Percentiles rank a stretch among this genome's conserved stretches.
Evolutionary conservation across 2,329 filamentous ascomycete species (phyloP).

Genomic region (Clonostachys rosea): DNA sequence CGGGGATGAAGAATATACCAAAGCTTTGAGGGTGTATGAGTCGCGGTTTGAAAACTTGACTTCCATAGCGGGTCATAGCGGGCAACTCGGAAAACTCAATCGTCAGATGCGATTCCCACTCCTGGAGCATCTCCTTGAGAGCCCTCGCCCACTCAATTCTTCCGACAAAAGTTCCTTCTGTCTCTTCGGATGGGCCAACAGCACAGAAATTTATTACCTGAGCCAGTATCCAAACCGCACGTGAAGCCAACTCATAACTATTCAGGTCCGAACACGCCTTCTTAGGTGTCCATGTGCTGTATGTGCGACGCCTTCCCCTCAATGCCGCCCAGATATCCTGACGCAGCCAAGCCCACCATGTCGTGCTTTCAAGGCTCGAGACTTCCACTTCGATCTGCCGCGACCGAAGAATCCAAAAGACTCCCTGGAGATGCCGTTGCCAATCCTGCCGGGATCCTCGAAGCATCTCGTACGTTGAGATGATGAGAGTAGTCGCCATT

Average conservation of each 20-base stretch:
- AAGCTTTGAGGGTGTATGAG: slow-evolving; percentile 10
- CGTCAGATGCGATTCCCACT: slow-evolving; percentile 41
- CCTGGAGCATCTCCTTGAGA: slow-evolving; percentile 40
- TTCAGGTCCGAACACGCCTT: slow-evolving; percentile 39
- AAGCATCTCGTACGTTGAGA: slow-evolving; percentile 65
- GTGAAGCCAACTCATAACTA: slow-evolving; percentile 47
- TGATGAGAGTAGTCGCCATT: slow-evolving; percentile 52
- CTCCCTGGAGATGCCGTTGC: slow-evolving; percentile 59
- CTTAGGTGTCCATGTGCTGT: slow-evolving; percentile 54
- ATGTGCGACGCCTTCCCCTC: slow-evolving; percentile 47
- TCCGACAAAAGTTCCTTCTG: slow-evolving; percentile 12
- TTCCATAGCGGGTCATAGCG: slow-evolving; percentile 1
- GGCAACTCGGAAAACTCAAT: slow-evolving; percentile 36
- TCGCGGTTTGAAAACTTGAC: slow-evolving; percentile 7
- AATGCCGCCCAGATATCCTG: slow-evolving; percentile 64
- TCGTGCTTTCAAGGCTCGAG: slow-evolving; percentile 48
- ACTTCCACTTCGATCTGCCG: slow-evolving; percentile 56
- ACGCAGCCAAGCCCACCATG: slow-evolving; percentile 64
- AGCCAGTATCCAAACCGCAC: slow-evolving; percentile 49
- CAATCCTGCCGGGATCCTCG: slow-evolving; percentile 48
- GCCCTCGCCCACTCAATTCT: slow-evolving; percentile 39
- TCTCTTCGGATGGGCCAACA: slow-evolving; percentile 27
- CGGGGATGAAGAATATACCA: slow-evolving; percentile 4
- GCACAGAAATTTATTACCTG: slow-evolving; percentile 51
- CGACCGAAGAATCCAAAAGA: slow-evolving; percentile 62